phyloP scores from a whole-genome alignment of 768 basidiomycete genomes.

The Cystobasidium ongulense region DNA sequence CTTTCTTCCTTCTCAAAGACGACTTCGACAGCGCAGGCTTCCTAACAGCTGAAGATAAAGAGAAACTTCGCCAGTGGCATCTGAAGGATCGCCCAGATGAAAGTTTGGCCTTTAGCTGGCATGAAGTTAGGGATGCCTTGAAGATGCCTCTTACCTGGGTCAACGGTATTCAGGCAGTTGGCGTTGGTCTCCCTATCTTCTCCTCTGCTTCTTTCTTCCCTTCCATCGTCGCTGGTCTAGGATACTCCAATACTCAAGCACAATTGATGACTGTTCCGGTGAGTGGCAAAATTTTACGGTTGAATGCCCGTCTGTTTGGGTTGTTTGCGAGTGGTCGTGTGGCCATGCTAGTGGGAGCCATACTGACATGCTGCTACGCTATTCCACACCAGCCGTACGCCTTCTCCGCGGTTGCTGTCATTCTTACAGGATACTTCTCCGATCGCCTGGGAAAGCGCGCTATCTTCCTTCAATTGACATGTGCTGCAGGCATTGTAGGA shows the following conservation, averaged over 20 bases:
- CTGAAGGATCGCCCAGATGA: background rate
- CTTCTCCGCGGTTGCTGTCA: background rate
- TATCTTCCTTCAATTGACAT: background rate
- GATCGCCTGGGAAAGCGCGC: background rate
- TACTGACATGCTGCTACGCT: too few relatives aligned
- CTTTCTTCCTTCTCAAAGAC: background rate
- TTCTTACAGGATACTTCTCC: background rate
- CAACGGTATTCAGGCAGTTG: conserved; percentile 1
- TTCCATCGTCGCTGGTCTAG: background rate
- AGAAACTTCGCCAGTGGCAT: background rate
- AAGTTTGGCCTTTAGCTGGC: background rate
- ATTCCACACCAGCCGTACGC: background rate
- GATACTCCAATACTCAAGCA: background rate
- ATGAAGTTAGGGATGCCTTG: background rate
- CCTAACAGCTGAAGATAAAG: background rate
- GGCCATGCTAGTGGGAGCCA: too few relatives aligned
- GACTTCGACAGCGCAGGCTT: background rate
- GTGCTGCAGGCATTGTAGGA: background rate
- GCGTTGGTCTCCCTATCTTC: conserved; percentile 3
- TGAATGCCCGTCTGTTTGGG: too few relatives aligned
- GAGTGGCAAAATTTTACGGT: too few relatives aligned
- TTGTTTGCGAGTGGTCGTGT: too few relatives aligned
- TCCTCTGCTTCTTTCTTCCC: background rate
- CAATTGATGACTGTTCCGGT: conserved; percentile 2
- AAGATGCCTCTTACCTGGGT: conserved; percentile 4